These are phyloP conservation scores for Pythium rishiriense DNA, from an alignment of 352 stramenopile genomes.

Conservation along the genomic window DNA sequence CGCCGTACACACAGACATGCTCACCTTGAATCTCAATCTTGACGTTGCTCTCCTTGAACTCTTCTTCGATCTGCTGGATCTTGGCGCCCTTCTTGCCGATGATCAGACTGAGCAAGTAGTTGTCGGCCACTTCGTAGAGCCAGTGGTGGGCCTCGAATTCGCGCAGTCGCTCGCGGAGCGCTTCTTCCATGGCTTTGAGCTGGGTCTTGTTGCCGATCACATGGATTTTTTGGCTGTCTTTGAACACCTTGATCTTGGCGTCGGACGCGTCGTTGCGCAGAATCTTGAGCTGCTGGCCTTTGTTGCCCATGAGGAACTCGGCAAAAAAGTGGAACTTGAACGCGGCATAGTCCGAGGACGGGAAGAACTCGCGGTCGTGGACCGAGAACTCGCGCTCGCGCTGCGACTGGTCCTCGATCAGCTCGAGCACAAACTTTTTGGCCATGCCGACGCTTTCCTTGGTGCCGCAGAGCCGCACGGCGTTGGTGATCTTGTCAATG, in stretches of 20 bases:
- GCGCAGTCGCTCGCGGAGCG: conserved; percentile 52
- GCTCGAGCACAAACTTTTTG: conserved; percentile 55
- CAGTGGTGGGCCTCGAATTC: conserved; percentile 63
- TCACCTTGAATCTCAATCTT: conserved; percentile 69
- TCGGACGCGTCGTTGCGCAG: conserved; percentile 58
- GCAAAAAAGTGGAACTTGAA: conserved; percentile 77
- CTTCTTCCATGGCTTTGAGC: conserved; percentile 58
- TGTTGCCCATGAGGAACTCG: conserved; percentile 82
- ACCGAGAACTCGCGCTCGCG: conserved; percentile 55
- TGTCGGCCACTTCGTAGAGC: conserved; percentile 57
- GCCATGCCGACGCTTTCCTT: conserved; percentile 57
- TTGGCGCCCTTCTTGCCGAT: conserved; percentile 81
- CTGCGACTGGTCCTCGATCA: conserved; percentile 67
- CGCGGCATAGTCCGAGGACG: conserved; percentile 35
- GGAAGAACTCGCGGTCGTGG: conserved; percentile 46
- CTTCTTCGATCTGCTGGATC: conserved; percentile 74
- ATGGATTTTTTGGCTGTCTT: conserved; percentile 60
- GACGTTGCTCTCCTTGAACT: conserved; percentile 46
- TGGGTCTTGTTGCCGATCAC: conserved; percentile 72
- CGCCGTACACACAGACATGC: conserved; percentile 67
- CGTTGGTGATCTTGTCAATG: conserved; percentile 80
- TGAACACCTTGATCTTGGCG: conserved; percentile 70
- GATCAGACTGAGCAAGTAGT: conserved; percentile 68
- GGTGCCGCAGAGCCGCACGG: conserved; percentile 59
- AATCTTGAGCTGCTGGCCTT: conserved; percentile 64